These are phyloP conservation scores for Tylopilus subfusipes DNA, from an alignment of 768 basidiomycete species.

Conservation along the genomic window DNA sequence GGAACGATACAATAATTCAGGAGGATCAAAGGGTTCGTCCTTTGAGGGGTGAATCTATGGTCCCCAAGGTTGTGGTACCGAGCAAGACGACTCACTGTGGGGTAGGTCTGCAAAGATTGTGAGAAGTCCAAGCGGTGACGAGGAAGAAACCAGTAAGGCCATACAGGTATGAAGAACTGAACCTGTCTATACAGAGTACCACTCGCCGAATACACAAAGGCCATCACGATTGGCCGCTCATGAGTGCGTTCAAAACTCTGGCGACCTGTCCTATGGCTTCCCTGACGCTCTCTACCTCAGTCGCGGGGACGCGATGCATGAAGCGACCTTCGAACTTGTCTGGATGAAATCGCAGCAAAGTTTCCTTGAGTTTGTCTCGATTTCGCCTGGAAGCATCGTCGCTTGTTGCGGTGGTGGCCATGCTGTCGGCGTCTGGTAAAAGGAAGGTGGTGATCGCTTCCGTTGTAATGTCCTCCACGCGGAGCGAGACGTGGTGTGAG, in stretches of 20 bases:
- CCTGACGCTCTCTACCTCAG: constrained; percentile 48
- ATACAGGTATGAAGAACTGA: background rate
- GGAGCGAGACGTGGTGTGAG: constrained; percentile 15
- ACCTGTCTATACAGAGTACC: background rate
- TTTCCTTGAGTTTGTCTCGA: constrained; percentile 63
- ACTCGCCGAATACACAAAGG: background rate
- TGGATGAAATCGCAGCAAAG: constrained; percentile 72
- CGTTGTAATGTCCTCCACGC: constrained; percentile 49
- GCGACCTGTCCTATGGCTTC: constrained; percentile 65
- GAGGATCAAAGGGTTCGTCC: too few relatives aligned
- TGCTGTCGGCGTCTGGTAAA: constrained; percentile 30
- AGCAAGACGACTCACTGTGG: too few relatives aligned
- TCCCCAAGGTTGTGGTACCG: too few relatives aligned
- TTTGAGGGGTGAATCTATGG: too few relatives aligned
- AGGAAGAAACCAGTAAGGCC: background rate
- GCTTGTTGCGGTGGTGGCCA: background rate
- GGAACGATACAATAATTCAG: too few relatives aligned
- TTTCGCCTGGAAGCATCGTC: constrained; percentile 40
- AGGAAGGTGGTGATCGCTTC: constrained; percentile 59
- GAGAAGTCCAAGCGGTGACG: background rate
- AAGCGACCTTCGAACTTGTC: constrained; percentile 80
- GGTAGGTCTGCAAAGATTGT: background rate
- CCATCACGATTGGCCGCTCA: constrained; percentile 33
- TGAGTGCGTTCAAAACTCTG: constrained; percentile 54
- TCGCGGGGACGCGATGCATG: constrained; percentile 46